Evolutionary conservation across 768 basidiomycete species (phyloP), one percentile per base, ranked within the genome.

Genomic region (Leccinum subgranulosum): DNA sequence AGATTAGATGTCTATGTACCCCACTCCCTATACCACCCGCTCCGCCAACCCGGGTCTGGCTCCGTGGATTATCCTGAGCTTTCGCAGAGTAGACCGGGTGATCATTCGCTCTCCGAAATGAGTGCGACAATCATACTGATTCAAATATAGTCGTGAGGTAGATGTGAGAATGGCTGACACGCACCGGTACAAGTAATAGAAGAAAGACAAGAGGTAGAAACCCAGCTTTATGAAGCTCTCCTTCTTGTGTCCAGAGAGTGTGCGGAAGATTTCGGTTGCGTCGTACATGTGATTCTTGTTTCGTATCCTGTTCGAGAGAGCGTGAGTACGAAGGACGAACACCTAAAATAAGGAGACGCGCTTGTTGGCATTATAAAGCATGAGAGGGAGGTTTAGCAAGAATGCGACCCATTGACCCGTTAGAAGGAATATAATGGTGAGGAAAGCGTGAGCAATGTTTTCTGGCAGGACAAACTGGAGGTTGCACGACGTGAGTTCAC

Each of bases 211-310:
- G 62, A 94, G 84, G 72, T 93, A 95, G 76, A 94, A 94, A 11
- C 92, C 94, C 55, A 97, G 87, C 77, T 96, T 97, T 74, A 94
- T 81, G 69, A 97, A 96, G 64, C 88, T 88, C 77, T 95, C 96
- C 69, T 93, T 97, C 79, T 99, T 99, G 77, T 98, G 97, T 41
- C 82, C 85, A 14, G 88, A 84, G 49, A 98, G 76, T 56, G 95
- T 94, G 64, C 97, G 84, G 83, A 99, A 99, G 63, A 98, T 99
- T 77, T 99, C 97, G 23, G 96, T 98, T 54, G 97, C 97, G 70
- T 99, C 97, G 70, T 97, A 98, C 93, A 98, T 96, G 76, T 98
- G 95, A 68, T 88, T 88, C 70, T 93, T 92, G 73, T 86, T 87
- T 64, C 88, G 84, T 71, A 98, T 94, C 76, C 94, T 97, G 69